A percentile compares a stretch with the other conserved stretches of the same genome.
Conservation (phyloP, 192 early-diverging fungal species). For the Entophlyctis helioformis region DNA sequence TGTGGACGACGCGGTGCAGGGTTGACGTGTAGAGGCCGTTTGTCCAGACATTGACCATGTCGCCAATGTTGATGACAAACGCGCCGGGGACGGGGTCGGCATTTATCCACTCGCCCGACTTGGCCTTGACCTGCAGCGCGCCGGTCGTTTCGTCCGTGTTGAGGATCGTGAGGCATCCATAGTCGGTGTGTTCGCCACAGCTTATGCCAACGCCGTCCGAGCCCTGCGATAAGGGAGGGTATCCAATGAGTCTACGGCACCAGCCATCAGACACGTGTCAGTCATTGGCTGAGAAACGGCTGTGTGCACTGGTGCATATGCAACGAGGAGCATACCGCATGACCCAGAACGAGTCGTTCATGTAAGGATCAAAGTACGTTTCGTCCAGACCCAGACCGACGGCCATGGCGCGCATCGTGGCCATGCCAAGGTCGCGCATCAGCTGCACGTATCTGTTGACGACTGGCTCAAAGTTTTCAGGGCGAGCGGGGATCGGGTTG, state of each 20-base stretch:
- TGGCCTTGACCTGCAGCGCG: constrained; percentile 31
- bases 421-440: constrained; percentile 18
- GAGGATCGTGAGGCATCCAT: constrained; percentile 32
- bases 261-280: constrained; percentile 1
- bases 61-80: constrained; percentile 42
- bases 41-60: constrained; percentile 39
- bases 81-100: constrained; percentile 34
- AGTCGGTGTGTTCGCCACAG: constrained; percentile 45
- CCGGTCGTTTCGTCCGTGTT: constrained; percentile 26
- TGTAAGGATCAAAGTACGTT: constrained; percentile 12
- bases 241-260: too few species aligned
- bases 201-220: constrained; percentile 16
- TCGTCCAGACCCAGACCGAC: constrained; percentile 33
- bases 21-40: constrained; percentile 33
- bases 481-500: constrained; percentile 20
- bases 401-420: constrained; percentile 35
- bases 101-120: constrained; percentile 25
- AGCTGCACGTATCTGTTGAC: constrained; percentile 25
- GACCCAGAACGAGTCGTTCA: constrained; percentile 12
- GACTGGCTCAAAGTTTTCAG: constrained; percentile 10
- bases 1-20: constrained; percentile 37
- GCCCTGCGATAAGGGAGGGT: constrained; percentile 15
- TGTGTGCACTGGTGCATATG: neutral
- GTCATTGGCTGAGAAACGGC: neutral
- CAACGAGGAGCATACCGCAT: too few species aligned